Percentiles rank a stretch among this genome's conserved stretches.
Conservation (phyloP, 768 basidiomycete species). For the Cyathus striatus region DNA sequence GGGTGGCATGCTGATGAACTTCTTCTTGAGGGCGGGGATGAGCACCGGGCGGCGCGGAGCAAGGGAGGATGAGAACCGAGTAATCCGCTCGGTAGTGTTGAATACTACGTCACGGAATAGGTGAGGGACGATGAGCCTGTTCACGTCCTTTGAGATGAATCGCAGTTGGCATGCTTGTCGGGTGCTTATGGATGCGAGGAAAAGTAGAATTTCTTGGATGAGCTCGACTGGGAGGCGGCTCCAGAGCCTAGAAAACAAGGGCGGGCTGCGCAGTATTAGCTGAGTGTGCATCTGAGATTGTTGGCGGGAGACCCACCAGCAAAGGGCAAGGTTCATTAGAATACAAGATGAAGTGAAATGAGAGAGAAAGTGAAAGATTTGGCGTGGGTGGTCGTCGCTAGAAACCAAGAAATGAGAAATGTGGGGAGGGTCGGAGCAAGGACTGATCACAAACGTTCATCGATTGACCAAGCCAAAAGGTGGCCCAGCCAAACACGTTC, state of each 20-base stretch:
- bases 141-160: constrained; percentile 25
- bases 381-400: too few species aligned
- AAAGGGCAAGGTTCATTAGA: too few species aligned
- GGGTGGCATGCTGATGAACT: constrained; percentile 20
- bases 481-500: too few species aligned
- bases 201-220: constrained; percentile 24
- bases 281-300: too few species aligned
- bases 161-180: constrained; percentile 21
- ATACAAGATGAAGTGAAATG: too few species aligned
- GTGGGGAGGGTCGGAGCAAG: too few species aligned
- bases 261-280: too few species aligned
- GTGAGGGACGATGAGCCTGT: constrained; percentile 27
- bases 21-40: constrained; percentile 20
- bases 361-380: too few species aligned
- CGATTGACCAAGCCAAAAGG: too few species aligned
- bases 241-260: constrained; percentile 17
- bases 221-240: constrained; percentile 25
- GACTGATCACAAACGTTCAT: too few species aligned
- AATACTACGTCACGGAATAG: constrained; percentile 24
- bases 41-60: constrained; percentile 20
- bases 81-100: constrained; percentile 18
- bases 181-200: constrained; percentile 16
- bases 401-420: too few species aligned
- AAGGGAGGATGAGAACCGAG: constrained; percentile 22
- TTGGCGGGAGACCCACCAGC: too few species aligned